Percentiles rank a stretch among this genome's conserved stretches.
Evolutionary conservation across 139 green algal species (phyloP).

Genomic region (Chlamydomonas urium): DNA sequence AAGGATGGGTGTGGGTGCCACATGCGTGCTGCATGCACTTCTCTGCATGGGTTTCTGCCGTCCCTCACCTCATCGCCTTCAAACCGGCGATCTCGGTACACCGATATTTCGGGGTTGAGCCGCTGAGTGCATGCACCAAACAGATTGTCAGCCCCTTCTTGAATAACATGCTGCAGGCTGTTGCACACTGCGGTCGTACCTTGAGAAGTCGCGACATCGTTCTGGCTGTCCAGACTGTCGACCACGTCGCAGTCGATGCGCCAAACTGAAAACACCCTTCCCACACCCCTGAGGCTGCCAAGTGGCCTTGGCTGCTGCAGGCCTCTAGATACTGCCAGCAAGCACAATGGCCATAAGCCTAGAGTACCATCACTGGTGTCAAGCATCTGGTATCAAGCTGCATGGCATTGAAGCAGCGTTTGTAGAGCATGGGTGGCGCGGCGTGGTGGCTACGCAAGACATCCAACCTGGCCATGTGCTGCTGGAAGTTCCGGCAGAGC

Average conservation of each 20-base stretch:
- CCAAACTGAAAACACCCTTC: too few species aligned
- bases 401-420: slow-evolving; percentile 26
- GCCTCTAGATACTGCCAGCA: too few species aligned
- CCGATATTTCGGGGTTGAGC: slow-evolving; percentile 38
- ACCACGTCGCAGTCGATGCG: too few species aligned
- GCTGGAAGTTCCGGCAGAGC: slow-evolving; percentile 39
- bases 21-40: neutral
- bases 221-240: too few species aligned
- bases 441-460: slow-evolving; percentile 46
- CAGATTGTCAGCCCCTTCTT: too few species aligned
- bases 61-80: slow-evolving; percentile 58
- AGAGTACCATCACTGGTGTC: slow-evolving; percentile 43
- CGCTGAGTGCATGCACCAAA: neutral
- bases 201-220: too few species aligned
- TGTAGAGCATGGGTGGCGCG: slow-evolving; percentile 50
- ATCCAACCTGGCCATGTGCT: slow-evolving; percentile 37
- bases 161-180: too few species aligned
- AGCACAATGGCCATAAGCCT: slow-evolving; percentile 9
- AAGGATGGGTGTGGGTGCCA: neutral
- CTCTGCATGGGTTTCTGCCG: too few species aligned
- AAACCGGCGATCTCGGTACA: slow-evolving; percentile 79
- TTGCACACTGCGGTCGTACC: too few species aligned
- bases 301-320: too few species aligned
- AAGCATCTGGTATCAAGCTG: slow-evolving; percentile 11
- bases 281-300: too few species aligned